Conservation (phyloP, 805 yeast species). For the Hanseniaspora singularis region DNA sequence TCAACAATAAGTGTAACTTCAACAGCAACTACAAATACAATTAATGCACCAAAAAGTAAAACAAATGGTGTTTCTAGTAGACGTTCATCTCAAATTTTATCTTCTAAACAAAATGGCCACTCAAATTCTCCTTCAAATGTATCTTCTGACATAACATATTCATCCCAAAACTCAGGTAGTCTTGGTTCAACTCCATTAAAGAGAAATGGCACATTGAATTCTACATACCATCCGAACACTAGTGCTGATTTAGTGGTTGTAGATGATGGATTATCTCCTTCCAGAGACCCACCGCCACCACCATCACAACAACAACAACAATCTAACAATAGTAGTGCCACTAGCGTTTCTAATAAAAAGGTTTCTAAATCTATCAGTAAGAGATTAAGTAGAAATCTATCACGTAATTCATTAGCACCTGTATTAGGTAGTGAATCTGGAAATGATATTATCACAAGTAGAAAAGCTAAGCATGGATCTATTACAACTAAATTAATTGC, state of each 20-base stretch:
- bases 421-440: conserved; percentile 17
- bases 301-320: conserved; percentile 14
- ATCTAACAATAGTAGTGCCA: no score
- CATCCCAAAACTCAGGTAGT: conserved; percentile 15
- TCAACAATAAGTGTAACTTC: conserved; percentile 37
- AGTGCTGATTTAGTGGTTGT: conserved; percentile 15
- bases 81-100: conserved; percentile 8
- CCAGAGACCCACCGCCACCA: conserved; percentile 10
- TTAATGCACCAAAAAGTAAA: no score
- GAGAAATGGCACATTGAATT: conserved; percentile 13
- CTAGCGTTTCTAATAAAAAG: conserved; percentile 16
- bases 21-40: background rate
- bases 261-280: conserved; percentile 10
- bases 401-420: conserved; percentile 15
- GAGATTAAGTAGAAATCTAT: conserved; percentile 13
- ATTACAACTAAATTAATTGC: conserved; percentile 59
- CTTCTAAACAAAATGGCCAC: conserved; percentile 29
- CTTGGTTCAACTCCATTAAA: conserved; percentile 16
- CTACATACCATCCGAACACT: background rate
- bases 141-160: conserved; percentile 19
- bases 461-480: conserved; percentile 48
- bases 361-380: conserved; percentile 16
- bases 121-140: conserved; percentile 20
- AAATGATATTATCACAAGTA: conserved; percentile 1
- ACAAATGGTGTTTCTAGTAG: conserved; percentile 4